Base-by-base conservation (phyloP, 2,329 filamentous ascomycete species). In the Epichloe hybrida region DNA sequence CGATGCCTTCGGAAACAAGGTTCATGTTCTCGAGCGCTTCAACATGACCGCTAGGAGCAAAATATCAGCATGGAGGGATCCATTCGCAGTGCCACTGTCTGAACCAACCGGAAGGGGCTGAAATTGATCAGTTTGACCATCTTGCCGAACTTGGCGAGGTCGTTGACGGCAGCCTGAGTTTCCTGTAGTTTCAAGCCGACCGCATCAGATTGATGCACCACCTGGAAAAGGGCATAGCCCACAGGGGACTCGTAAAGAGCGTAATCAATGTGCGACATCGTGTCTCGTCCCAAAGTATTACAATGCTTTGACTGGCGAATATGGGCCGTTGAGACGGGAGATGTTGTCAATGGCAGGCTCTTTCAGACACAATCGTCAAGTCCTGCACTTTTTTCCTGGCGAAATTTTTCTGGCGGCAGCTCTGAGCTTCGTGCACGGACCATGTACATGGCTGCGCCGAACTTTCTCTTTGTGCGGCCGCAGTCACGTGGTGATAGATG, bases 221-320 rank as follows among this genome's bases (percentile, higher is more conserved):
- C 87, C 73, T 95, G 86, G 77, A 97, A 98, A 70, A 95, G 76
- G 66, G 89, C 88, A 79, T 96, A 98, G 74, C 93, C 93, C 69
- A 97, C 86, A 57, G 90, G 84, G 70, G 84, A 87, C 75, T 97
- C 91, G 73, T 90, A 88, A 64, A 97, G 81, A 61, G 95, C 78
- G 70, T 88, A 96, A 69, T 96, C 85, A 67, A 89, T 76, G 62
- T 71, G 72, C 61, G 83, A 76, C 82, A 86, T 86, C 51, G 59
- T 71, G 64, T 61, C 54, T 61, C 59, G 58, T 56, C 60, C 58
- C 58, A 57, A 55, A 56, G 48, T 41, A 34, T 40, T 51, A 49
- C 56, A 51, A 41, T 50, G 21, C 39, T 50, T 21, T 37, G 51
- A 46, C 49, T 46, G 39, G 47, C 44, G 35, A 34, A 59, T 58